phyloP scores from a whole-genome alignment of 129 eudicot genomes.

The Artemisia annua region DNA sequence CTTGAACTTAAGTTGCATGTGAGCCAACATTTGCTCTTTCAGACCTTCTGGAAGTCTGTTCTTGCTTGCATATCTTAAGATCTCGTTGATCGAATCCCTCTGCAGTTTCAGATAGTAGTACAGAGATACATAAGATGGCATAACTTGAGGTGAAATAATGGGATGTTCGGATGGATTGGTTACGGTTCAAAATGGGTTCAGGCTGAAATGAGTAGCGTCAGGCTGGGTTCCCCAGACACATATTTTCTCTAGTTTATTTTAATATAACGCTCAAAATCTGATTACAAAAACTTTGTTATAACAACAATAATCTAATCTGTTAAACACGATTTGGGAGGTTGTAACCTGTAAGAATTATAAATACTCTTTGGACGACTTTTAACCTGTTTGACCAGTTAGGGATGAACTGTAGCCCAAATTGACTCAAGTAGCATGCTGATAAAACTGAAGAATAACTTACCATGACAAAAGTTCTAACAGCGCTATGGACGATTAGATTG shows the following conservation, averaged over 20 bases:
- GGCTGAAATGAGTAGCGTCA: background rate
- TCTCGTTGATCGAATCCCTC: constrained; percentile 75
- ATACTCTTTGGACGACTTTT: background rate
- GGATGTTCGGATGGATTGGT: background rate
- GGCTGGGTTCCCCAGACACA: too few species aligned
- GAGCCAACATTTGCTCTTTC: constrained; percentile 80
- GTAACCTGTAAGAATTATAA: background rate
- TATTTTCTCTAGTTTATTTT: too few species aligned
- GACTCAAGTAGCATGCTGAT: background rate
- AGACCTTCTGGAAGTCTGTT: constrained; percentile 66
- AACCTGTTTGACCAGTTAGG: background rate
- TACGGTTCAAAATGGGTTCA: background rate
- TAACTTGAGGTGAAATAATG: background rate
- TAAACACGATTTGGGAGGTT: background rate
- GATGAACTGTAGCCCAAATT: background rate
- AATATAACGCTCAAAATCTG: background rate
- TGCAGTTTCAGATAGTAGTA: constrained; percentile 18
- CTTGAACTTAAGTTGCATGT: constrained; percentile 68
- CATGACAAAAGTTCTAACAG: constrained; percentile 57
- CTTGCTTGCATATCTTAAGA: constrained; percentile 66
- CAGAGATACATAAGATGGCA: background rate
- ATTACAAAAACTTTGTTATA: background rate
- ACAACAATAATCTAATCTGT: background rate
- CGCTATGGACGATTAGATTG: constrained; percentile 68
- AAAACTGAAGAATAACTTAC: constrained; percentile 23